Evolutionary conservation across 176 grass and related monocot genomes (phyloP), one percentile per base, ranked within the genome.

Genomic region (Aegilops tauschii): DNA sequence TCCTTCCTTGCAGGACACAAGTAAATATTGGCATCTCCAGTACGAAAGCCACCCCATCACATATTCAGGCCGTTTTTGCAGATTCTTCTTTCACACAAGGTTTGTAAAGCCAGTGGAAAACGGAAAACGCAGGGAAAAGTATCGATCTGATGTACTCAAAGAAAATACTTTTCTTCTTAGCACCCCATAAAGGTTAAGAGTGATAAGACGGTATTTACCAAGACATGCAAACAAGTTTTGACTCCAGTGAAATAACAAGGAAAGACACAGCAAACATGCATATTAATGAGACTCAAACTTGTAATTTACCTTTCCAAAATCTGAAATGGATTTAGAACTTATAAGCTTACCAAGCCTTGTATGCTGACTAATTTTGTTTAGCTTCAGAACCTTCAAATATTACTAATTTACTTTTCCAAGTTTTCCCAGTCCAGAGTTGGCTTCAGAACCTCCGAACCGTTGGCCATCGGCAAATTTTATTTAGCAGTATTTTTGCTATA

Each of bases 21-120:
- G 71, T 83, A 94, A 94, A 91, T 92, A 52, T 94, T 90, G 80
- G 94, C 52, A 99, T 96, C 97, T 90, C 84, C 74, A 87, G 76
- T 86, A 58, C 14, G 79, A 84, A 92, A 70, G 87, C 61, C 79
- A 89, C 12, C 29, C n/a, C 45, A 63, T 83, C 34, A 89, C 61
- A 86, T 74, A 89, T 80, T 86, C 79, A 86, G 56, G 42, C 66
- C 73, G 81, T 77, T 82, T 90, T 85, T 71, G 61, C 65, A 87
- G 88, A 75, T 86, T 83, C 75, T 79, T 68, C 73, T 86, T 92
- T 92, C 80, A 81, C 45, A 87, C 37, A 63, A 54, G 86, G 82
- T 62, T 50, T 81, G n/a, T 84, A 81, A 88, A 82, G 63, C 31
- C 13, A 85, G 39, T 82, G 77, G 30, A 82, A 81, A 72, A 85